Evolutionary conservation across 2,329 filamentous ascomycete genomes (phyloP), one percentile per base, ranked within the genome.

Genomic region (Parascedosporium putredinis): DNA sequence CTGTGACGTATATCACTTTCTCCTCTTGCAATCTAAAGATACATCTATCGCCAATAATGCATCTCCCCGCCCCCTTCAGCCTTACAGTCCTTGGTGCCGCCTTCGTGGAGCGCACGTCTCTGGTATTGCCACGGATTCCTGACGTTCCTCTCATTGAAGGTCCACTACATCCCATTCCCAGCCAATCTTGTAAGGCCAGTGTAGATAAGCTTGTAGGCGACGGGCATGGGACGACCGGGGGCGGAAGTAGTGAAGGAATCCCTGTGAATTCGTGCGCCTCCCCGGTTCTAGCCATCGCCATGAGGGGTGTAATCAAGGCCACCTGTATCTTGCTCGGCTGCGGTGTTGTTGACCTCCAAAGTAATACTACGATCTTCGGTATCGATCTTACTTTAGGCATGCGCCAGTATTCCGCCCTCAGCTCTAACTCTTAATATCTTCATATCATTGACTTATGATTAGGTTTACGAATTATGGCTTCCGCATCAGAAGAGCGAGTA

Each of bases 281-380:
- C 25, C 64, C 73, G 50, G 58, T 59, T n/a, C 55, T 60, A 12
- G 69, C 68, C 36, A 63, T 65, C 34, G 55, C 58, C 6, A 58
- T 56, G 16, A 64, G 68, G 14, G 66, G 65, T 38, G 71, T 76
- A 42, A 66, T 75, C 51, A 66, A 67, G 51, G 61, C 77, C 55
- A 67, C 65, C 14, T 72, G 73, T 22, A 64, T 64, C 33, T 66
- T 75, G 50, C 60, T 59, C 34, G 67, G 66, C 44, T 65, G 63
- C 44, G 67, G 59, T 29, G 64, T 71, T 46, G 60, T 77, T 52
- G 67, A 70, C 53, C 60, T 78, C 34, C 60, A 62, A 49, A 68
- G 68, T 51, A 70, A 73, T 63, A 79, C 74, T 51, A 71, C 69
- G 20, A 64, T 79, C 54, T 64, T 77, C 49, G 75, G 75, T 50